Conservation (phyloP, 306 rosid species). For the Quercus variabilis region DNA sequence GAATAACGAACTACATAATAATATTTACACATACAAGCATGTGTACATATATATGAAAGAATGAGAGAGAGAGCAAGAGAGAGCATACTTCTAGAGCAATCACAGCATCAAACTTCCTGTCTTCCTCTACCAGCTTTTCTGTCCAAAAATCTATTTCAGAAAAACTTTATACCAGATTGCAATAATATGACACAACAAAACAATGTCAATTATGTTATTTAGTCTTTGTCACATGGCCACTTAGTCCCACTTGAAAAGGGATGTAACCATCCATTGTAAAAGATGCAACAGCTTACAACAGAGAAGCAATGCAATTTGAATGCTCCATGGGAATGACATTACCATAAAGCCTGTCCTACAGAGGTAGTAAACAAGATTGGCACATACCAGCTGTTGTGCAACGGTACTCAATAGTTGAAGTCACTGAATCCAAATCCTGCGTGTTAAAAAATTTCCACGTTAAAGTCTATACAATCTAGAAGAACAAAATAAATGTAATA, state of each 20-base stretch:
- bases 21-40: neutral
- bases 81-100: constrained; percentile 77
- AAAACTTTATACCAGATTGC: neutral
- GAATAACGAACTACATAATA: neutral
- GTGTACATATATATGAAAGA: no score
- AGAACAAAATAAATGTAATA: neutral
- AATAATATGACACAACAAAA: neutral
- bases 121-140: constrained; percentile 88
- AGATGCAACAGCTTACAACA: constrained; percentile 5
- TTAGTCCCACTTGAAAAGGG: neutral
- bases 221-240: neutral
- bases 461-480: neutral
- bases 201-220: neutral
- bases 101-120: constrained; percentile 76
- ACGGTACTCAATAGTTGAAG: constrained; percentile 69
- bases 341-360: constrained; percentile 12
- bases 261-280: neutral
- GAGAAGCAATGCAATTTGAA: neutral
- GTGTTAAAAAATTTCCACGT: constrained; percentile 14
- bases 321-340: neutral
- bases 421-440: constrained; percentile 79
- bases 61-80: neutral
- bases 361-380: constrained; percentile 24
- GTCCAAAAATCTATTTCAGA: constrained; percentile 23
- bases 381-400: constrained; percentile 89